Evolutionary conservation across 2,329 filamentous ascomycete species (phyloP).

Genomic region (Plenodomus biglobosus): DNA sequence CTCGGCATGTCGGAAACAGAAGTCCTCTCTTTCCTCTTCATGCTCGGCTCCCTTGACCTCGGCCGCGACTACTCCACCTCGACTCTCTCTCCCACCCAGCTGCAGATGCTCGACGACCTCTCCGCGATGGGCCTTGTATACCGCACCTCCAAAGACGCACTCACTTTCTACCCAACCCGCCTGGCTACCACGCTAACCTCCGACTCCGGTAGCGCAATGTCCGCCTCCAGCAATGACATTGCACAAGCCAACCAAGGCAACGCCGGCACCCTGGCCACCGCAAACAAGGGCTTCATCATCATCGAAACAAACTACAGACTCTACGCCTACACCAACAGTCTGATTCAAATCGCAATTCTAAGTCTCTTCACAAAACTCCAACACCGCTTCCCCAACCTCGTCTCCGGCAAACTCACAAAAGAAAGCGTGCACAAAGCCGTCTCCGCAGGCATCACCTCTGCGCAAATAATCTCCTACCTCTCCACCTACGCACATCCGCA

Average conservation of each 20-base stretch:
- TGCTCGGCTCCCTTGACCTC: conserved; percentile 88
- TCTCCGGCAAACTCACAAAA: conserved; percentile 87
- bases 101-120: conserved; percentile 86
- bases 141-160: conserved; percentile 49
- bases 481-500: conserved; percentile 92
- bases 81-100: conserved; percentile 77
- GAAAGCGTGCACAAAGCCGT: conserved; percentile 86
- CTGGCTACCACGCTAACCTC: conserved; percentile 90
- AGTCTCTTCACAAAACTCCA: conserved; percentile 84
- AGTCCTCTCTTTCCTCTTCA: conserved; percentile 93
- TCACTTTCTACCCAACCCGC: conserved; percentile 81
- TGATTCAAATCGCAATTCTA: conserved; percentile 91
- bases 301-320: conserved; percentile 97
- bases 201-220: conserved; percentile 57
- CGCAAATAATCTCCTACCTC: conserved; percentile 94
- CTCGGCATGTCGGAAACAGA: conserved; percentile 84
- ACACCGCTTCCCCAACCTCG: conserved; percentile 91
- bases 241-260: conserved; percentile 30
- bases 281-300: conserved; percentile 78
- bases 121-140: conserved; percentile 93
- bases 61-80: conserved; percentile 87
- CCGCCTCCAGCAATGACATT: conserved; percentile 58
- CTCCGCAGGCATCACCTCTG: conserved; percentile 84
- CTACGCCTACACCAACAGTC: conserved; percentile 94
- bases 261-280: conserved; percentile 24